Conservation (phyloP, 129 eudicot genomes). For the Centrapalus pauciflorus region DNA sequence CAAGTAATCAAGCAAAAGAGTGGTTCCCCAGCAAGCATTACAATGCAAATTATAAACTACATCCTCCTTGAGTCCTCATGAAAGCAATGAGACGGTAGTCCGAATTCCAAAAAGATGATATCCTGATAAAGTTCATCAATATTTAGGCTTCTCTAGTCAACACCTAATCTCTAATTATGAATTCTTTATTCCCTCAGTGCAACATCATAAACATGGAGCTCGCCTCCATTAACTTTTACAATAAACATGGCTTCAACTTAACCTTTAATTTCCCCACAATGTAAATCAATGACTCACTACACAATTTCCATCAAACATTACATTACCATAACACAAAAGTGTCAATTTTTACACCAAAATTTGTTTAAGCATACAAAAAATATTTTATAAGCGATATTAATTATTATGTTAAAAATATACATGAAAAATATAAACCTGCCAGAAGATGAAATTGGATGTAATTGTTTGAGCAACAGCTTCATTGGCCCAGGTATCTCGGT, state of each 20-base stretch:
- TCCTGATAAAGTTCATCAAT: background rate
- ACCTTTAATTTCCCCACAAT: background rate
- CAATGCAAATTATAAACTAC: no score
- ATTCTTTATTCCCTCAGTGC: background rate
- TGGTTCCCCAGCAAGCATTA: no score
- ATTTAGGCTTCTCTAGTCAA: background rate
- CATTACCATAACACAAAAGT: background rate
- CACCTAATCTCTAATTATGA: background rate
- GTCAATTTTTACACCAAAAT: background rate
- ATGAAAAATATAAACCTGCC: slow-evolving; percentile 67
- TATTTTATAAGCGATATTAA: background rate
- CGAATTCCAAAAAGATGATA: no score
- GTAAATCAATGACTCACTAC: background rate
- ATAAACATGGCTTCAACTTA: background rate
- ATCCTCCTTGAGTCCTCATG: no score
- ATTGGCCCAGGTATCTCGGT: slow-evolving; percentile 99
- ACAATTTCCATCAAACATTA: background rate
- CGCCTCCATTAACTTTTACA: no score
- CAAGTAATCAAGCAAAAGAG: no score
- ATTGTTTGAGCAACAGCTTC: slow-evolving; percentile 98
- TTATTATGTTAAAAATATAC: background rate
- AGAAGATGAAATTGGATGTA: slow-evolving; percentile 78
- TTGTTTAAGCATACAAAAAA: background rate
- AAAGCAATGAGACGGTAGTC: no score
- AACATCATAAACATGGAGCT: no score